These are phyloP conservation scores for Aegilops speltoides DNA, from an alignment of 176 grass and related monocot genomes.

Conservation along the genomic window DNA sequence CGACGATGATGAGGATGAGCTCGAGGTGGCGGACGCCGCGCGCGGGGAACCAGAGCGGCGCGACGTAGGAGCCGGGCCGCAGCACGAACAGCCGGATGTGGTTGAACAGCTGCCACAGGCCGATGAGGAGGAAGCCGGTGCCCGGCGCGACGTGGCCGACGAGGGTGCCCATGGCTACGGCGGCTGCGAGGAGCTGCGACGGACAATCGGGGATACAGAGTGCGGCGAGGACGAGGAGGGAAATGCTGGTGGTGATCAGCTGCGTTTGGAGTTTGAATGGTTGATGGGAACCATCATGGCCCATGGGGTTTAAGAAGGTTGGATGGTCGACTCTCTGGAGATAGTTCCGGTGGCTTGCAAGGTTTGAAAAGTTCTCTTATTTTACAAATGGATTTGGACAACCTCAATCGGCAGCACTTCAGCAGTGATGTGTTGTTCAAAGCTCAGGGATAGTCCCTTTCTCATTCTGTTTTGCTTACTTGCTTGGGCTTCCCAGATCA, in stretches of 20 bases:
- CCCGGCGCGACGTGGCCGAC: conserved; percentile 87
- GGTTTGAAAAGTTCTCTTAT: conserved; percentile 39
- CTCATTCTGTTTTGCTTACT: conserved; percentile 22
- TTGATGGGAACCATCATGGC: not conserved
- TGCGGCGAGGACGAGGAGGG: not conserved
- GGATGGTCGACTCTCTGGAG: conserved; percentile 31
- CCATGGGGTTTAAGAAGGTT: conserved; percentile 39
- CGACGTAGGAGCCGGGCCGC: conserved; percentile 61
- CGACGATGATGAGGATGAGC: conserved; percentile 59
- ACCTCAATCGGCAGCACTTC: not conserved
- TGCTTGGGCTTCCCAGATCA: not conserved
- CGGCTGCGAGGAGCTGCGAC: not conserved
- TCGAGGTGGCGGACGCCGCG: conserved; percentile 55
- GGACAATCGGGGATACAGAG: not conserved
- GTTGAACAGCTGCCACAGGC: conserved; percentile 86
- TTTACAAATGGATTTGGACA: not conserved
- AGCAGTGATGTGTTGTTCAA: conserved; percentile 41
- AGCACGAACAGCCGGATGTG: conserved; percentile 64
- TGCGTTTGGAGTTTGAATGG: conserved; percentile 3
- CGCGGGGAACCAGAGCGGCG: conserved; percentile 75
- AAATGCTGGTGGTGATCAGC: not conserved
- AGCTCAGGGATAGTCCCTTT: not conserved
- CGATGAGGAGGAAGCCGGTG: conserved; percentile 77
- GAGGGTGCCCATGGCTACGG: conserved; percentile 59
- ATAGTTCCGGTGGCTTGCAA: conserved; percentile 35